phyloP scores from a whole-genome alignment of 106 monocot genomes.

The Allium sativum region DNA sequence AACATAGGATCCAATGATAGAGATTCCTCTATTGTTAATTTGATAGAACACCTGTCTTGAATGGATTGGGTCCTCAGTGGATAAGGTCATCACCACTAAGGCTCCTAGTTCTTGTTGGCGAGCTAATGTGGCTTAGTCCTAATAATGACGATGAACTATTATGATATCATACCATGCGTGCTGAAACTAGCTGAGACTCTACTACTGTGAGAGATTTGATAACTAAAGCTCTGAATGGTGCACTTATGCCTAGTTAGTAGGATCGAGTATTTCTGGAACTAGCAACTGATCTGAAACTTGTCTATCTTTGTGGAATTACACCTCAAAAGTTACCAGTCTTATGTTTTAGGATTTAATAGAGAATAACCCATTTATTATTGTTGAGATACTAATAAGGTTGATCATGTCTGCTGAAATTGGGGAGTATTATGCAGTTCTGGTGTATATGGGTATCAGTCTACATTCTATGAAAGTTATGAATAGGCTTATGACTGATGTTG shows the following conservation, averaged over 20 bases:
- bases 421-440: slow-evolving; percentile 91
- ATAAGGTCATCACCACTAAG: slow-evolving; percentile 72
- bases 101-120: slow-evolving; percentile 78
- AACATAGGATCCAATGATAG: slow-evolving; percentile 62
- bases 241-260: slow-evolving; percentile 76
- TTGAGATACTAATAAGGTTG: slow-evolving; percentile 82
- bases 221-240: slow-evolving; percentile 71
- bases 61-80: slow-evolving; percentile 83
- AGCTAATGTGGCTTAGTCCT: slow-evolving; percentile 80
- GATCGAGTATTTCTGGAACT: slow-evolving; percentile 79
- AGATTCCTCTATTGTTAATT: slow-evolving; percentile 34
- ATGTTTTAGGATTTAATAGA: slow-evolving; percentile 77
- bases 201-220: slow-evolving; percentile 82
- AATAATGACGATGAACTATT: slow-evolving; percentile 79
- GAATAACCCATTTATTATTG: slow-evolving; percentile 81
- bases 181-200: slow-evolving; percentile 79
- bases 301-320: slow-evolving; percentile 83
- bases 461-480: slow-evolving; percentile 99
- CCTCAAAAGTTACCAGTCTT: slow-evolving; percentile 64
- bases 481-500: slow-evolving; percentile 84
- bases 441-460: slow-evolving; percentile 93
- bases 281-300: slow-evolving; percentile 72
- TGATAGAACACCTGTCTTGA: slow-evolving; percentile 46
- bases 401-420: slow-evolving; percentile 84
- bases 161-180: slow-evolving; percentile 96